Evolutionary conservation across 164 flowering plant species (phyloP), one percentile per base, ranked within the genome.

Genomic region (Magnolia kwangsiensis): DNA sequence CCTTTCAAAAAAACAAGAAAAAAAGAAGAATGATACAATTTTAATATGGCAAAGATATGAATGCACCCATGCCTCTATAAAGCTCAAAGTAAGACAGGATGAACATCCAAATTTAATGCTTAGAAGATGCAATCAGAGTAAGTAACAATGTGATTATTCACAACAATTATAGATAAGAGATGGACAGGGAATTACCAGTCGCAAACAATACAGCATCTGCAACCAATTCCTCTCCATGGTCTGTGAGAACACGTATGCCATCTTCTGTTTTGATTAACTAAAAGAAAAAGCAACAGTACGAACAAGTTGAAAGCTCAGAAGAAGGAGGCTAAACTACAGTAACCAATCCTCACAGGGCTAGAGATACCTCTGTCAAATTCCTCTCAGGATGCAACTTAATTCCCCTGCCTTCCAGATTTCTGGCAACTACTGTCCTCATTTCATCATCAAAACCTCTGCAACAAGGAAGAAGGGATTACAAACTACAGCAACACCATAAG

Each of bases 141-240:
- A 16, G 61, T 55, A 11, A 16, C 13, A 9, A 16, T 13, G 11
- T 55, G 18, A 55, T 11, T 55, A 11, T 55, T 55, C 23, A 16
- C 23, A 19, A 58, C 29, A 20, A 72, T 65, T 23, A 68, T 18
- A 5, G 10, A 16, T 55, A 16, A 55, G 61, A 55, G 18, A 55
- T 55, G 4, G 61, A 55, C 18, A 16, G 16, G 9, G 16, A 78
- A 75, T 82, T 91, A 95, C 98, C 98, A 29, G 97, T 93, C 16
- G 99, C 99, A 85, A 94, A 92, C 71, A 96, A 87, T 49, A 96
- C 98, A 83, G 84, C 96, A 85, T 96, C 99, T 70, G 97, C 97
- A 29, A 83, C 51, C 71, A 92, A 50, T 82, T 91, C 96, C 79
- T 93, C 93, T 51, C 99, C 97, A 73, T 88, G 91, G 71, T 93